Evolutionary conservation across 2,329 filamentous ascomycete genomes (phyloP).

Genomic region (Parastagonospora avenae): DNA sequence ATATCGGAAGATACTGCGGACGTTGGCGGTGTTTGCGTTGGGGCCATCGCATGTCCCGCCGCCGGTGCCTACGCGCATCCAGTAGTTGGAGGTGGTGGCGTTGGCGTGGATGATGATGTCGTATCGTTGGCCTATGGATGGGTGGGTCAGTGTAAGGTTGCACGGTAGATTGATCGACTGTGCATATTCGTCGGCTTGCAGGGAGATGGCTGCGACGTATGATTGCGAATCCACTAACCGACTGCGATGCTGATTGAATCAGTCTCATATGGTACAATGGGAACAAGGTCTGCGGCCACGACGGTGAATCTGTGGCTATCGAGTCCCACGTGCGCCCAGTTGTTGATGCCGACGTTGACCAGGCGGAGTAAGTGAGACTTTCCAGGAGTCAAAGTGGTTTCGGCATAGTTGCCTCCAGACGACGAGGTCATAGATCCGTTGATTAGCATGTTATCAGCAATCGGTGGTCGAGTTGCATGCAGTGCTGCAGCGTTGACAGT

Average conservation of each 20-base stretch:
- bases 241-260: slow-evolving; percentile 42
- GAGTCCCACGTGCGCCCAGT: slow-evolving; percentile 28
- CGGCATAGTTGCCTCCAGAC: slow-evolving; percentile 39
- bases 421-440: slow-evolving; percentile 61
- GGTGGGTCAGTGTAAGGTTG: slow-evolving; percentile 25
- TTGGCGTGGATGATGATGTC: slow-evolving; percentile 47
- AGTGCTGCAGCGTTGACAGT: slow-evolving; percentile 39
- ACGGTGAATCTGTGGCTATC: slow-evolving; percentile 50
- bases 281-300: slow-evolving; percentile 51
- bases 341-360: slow-evolving; percentile 45
- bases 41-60: slow-evolving; percentile 44
- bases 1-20: slow-evolving; percentile 52
- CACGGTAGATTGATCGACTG: slow-evolving; percentile 2
- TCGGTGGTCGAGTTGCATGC: slow-evolving; percentile 47
- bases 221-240: slow-evolving; percentile 31
- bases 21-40: slow-evolving; percentile 39
- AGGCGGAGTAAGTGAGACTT: slow-evolving; percentile 54
- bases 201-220: slow-evolving; percentile 3
- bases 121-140: slow-evolving; percentile 44
- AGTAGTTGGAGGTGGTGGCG: slow-evolving; percentile 39
- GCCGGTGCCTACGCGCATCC: slow-evolving; percentile 43
- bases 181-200: slow-evolving; percentile 11
- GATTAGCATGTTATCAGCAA: slow-evolving; percentile 55
- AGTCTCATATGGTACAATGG: slow-evolving; percentile 49
- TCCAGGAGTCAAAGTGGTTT: slow-evolving; percentile 43